These are phyloP conservation scores for Aspergillus fijiensis DNA, from an alignment of 2,329 filamentous ascomycete genomes.

Conservation along the genomic window DNA sequence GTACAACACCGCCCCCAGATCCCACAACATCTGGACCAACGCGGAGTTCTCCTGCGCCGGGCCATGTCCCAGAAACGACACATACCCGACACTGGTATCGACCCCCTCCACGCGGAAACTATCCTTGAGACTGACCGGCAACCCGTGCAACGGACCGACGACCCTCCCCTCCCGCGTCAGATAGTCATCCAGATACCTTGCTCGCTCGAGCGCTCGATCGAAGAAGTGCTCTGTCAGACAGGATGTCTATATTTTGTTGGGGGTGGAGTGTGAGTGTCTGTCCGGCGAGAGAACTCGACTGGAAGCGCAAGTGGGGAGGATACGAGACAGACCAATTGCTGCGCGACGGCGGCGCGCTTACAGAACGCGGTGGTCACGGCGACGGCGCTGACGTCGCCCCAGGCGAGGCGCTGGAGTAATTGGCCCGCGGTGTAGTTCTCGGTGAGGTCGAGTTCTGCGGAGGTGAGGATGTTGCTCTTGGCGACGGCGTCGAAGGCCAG, in stretches of 20 bases:
- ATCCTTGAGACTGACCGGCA: slow-evolving; percentile 42
- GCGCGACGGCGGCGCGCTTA: slow-evolving; percentile 41
- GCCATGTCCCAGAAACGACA: slow-evolving; percentile 18
- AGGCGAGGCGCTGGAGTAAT: slow-evolving; percentile 21
- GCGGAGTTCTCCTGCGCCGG: slow-evolving; percentile 15
- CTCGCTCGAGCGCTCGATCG: slow-evolving; percentile 35
- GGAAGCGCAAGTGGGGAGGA: background rate
- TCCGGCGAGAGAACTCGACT: background rate
- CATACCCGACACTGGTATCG: slow-evolving; percentile 23
- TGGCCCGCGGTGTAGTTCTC: slow-evolving; percentile 25
- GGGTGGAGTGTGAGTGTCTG: background rate
- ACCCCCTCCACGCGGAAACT: slow-evolving; percentile 25
- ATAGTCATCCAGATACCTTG: slow-evolving; percentile 38
- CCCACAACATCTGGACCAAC: slow-evolving; percentile 19
- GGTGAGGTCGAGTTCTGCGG: slow-evolving; percentile 51
- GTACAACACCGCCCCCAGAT: slow-evolving; percentile 26
- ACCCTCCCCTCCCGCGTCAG: slow-evolving; percentile 27
- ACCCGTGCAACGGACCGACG: slow-evolving; percentile 40
- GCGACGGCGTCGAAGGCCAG: slow-evolving; percentile 23
- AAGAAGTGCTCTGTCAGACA: slow-evolving; percentile 44
- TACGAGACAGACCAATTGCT: slow-evolving; percentile 28
- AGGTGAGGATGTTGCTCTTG: slow-evolving; percentile 46
- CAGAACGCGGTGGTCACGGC: slow-evolving; percentile 38
- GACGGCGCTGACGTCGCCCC: slow-evolving; percentile 21
- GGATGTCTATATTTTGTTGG: slow-evolving; percentile 18